Evolutionary conservation across 2,329 filamentous ascomycete genomes (phyloP).

Genomic region (Ophiostoma novo-ulmi): DNA sequence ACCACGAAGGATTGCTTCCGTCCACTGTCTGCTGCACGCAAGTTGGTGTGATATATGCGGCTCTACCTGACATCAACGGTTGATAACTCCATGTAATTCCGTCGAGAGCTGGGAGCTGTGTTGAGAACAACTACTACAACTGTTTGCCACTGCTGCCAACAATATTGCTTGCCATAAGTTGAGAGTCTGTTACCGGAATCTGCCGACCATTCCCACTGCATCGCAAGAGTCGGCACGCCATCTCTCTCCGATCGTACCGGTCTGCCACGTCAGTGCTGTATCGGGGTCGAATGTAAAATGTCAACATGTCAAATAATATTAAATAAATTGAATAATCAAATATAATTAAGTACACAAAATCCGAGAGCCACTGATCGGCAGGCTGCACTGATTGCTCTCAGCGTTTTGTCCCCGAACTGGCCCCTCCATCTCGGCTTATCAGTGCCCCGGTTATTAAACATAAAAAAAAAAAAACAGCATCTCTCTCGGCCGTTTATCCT

Average conservation of each 20-base stretch:
- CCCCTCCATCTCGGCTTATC: neutral
- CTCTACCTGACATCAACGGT: neutral
- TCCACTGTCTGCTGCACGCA: neutral
- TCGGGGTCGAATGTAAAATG: neutral
- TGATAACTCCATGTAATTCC: no score
- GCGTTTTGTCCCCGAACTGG: neutral
- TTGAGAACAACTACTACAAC: neutral
- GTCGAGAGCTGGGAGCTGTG: neutral
- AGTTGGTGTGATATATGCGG: neutral
- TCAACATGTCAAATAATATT: neutral
- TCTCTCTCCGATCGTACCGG: neutral
- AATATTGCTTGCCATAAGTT: no score
- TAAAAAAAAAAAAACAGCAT: neutral
- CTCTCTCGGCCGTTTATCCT: neutral
- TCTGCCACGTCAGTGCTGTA: neutral
- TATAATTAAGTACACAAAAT: neutral
- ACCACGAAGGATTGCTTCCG: neutral
- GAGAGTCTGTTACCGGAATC: neutral
- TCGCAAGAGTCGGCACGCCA: neutral
- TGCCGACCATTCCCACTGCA: neutral
- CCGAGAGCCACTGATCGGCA: neutral
- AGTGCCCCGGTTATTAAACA: neutral
- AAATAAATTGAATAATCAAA: neutral
- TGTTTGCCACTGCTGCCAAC: no score
- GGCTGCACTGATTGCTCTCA: conserved; percentile 5